Base-by-base conservation (phyloP, 2,329 filamentous ascomycete genomes). In the Chalara sp. region DNA sequence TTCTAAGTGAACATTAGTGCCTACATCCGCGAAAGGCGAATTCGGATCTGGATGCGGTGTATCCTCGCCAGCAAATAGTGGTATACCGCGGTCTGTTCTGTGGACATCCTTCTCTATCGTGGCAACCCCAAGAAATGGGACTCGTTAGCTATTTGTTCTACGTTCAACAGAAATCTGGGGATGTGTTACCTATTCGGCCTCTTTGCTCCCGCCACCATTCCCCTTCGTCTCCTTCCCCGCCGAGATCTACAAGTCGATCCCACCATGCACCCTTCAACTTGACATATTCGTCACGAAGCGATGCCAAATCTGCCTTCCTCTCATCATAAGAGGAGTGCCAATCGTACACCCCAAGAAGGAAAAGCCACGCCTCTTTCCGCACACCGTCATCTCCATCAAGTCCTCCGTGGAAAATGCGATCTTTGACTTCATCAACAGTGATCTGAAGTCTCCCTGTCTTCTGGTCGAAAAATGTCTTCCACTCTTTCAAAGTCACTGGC, bases 141-240 rank as follows among this genome's bases (percentile, higher is more conserved):
- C 68, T 51, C 52, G 58, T 70, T 58, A 70, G 65, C 50, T 52
- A 55, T 54, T 47, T 50, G 53, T 55, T 46, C 48, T 39, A n/a
- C 37, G 48, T 46, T 13, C 12, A n/a, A 7, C n/a, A 37, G 52
- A 32, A 32, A 39, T 31, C 47, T 48, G 49, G 39, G 47, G 35
- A 39, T 48, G 52, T 69, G 84, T 73, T 82, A 96, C 92, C 92
- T 69, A 99, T 99, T 56, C 93, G 81, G 55, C 82, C 85, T 67
- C 86, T 88, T 68, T 99, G 93, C 68, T 99, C 93, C 56, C 90
- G 84, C 92, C 92, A 99, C 85, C 90, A 96, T 63, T 99, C 95
- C 30, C 87, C 86, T 59, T 92, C 81, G 58, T 96, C 88, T 3
- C 84, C 76, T 30, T 89, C 83, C 1, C 87, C 85, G 32, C 87